Evolutionary conservation across 805 yeast genomes (phyloP).

Genomic region (Metschnikowia arizonensis): DNA sequence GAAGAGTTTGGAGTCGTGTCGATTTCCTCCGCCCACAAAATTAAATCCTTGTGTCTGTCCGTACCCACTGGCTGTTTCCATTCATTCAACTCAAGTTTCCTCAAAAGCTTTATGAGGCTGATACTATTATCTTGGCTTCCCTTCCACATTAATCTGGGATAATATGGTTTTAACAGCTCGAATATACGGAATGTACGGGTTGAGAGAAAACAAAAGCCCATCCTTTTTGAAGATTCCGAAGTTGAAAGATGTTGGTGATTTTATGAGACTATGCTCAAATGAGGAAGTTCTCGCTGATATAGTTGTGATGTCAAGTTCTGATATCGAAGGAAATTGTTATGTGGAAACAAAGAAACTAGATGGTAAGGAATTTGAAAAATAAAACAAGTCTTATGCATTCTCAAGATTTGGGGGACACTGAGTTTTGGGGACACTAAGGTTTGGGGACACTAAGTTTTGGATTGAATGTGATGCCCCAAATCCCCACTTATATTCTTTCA

Average conservation of each 20-base stretch:
- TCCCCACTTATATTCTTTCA: conserved; percentile 57
- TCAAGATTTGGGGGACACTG: conserved; percentile 57
- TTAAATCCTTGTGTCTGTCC: too few species aligned
- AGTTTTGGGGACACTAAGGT: too few species aligned
- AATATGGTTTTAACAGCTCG: too few species aligned
- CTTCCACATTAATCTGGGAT: too few species aligned
- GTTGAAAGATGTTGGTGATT: conserved; percentile 49
- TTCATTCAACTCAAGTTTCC: too few species aligned
- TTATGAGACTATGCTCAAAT: conserved; percentile 61
- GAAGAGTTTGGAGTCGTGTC: too few species aligned
- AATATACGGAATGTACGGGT: too few species aligned
- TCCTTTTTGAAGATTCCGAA: conserved; percentile 19
- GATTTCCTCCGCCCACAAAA: too few species aligned
- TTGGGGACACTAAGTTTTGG: conserved; percentile 51
- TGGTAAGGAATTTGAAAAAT: conserved; percentile 44
- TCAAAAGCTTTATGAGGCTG: too few species aligned
- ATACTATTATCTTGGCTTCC: too few species aligned
- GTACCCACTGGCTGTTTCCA: too few species aligned
- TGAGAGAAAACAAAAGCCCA: conserved; percentile 3
- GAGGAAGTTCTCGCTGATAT: conserved; percentile 76
- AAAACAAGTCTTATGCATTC: conserved; percentile 54
- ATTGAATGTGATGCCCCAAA: conserved; percentile 74
- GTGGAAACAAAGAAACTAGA: conserved; percentile 38
- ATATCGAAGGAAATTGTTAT: conserved; percentile 66
- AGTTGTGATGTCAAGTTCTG: conserved; percentile 58